Conservation (phyloP, 805 yeast genomes). For the Candida corydali region DNA sequence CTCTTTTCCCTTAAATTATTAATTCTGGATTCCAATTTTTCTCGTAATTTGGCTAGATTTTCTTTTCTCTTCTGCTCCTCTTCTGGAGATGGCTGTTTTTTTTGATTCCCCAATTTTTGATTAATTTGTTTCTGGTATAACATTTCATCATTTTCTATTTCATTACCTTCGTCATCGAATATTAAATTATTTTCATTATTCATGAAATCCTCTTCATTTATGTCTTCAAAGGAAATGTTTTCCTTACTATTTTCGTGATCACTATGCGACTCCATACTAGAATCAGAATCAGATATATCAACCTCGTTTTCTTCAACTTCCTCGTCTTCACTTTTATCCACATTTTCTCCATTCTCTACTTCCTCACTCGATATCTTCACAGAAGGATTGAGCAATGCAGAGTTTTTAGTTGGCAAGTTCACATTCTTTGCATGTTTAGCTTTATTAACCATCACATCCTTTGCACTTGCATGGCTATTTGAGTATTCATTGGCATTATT, state of each 20-base stretch:
- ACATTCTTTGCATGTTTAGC: conserved; percentile 53
- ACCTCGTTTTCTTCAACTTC: too few relatives aligned
- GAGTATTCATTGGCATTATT: conserved; percentile 39
- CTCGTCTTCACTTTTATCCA: conserved; percentile 7
- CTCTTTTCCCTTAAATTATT: conserved; percentile 68
- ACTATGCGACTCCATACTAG: conserved; percentile 4
- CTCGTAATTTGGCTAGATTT: conserved; percentile 64
- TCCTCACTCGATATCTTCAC: conserved; percentile 2
- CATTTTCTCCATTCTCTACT: conserved; percentile 9
- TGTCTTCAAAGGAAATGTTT: conserved; percentile 19
- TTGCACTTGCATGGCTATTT: conserved; percentile 47
- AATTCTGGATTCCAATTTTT: conserved; percentile 75
- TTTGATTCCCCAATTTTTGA: conserved; percentile 16
- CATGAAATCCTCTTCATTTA: conserved; percentile 20
- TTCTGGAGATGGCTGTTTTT: conserved; percentile 35
- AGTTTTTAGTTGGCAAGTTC: conserved; percentile 24
- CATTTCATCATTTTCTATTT: conserved; percentile 10
- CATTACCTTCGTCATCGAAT: conserved; percentile 62
- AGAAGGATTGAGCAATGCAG: conserved; percentile 7
- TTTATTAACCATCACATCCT: conserved; percentile 53
- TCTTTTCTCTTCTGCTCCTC: conserved; percentile 48
- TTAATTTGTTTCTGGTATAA: conserved; percentile 8
- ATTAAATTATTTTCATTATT: conserved; percentile 33
- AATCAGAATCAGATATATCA: too few relatives aligned
- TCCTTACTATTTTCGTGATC: conserved; percentile 15